These are phyloP conservation scores for Phyllachora maydis DNA, from an alignment of 2,329 filamentous ascomycete genomes.

Conservation along the genomic window DNA sequence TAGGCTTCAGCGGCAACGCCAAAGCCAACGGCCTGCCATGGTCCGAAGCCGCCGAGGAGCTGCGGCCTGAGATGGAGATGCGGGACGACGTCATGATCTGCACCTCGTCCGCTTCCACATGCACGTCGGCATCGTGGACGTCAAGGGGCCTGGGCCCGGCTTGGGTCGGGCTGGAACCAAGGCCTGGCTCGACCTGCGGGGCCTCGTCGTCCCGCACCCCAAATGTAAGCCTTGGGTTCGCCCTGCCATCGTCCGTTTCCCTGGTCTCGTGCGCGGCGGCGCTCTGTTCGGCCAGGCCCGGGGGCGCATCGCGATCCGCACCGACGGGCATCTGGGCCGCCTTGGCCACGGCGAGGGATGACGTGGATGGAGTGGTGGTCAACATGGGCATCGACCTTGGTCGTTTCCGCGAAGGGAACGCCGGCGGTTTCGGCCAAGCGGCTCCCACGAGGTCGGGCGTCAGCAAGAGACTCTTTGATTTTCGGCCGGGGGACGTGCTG, in stretches of 20 bases:
- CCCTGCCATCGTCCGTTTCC: too few species aligned
- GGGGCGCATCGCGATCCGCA: too few species aligned
- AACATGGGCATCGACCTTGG: slow-evolving; percentile 28
- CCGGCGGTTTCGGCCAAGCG: slow-evolving; percentile 12
- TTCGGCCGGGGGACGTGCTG: slow-evolving; percentile 21
- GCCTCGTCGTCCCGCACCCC: too few species aligned
- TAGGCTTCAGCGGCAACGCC: slow-evolving; percentile 14
- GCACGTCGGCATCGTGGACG: slow-evolving; percentile 17
- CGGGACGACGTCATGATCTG: slow-evolving; percentile 35
- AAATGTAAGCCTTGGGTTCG: too few species aligned
- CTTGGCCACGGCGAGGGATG: background rate
- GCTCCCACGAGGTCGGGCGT: slow-evolving; percentile 8
- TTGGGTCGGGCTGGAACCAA: too few species aligned
- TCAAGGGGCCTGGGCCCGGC: too few species aligned
- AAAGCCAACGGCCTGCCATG: slow-evolving; percentile 17
- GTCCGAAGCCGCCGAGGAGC: slow-evolving; percentile 25
- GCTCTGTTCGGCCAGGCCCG: too few species aligned
- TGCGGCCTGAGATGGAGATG: slow-evolving; percentile 29
- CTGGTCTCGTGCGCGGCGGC: too few species aligned
- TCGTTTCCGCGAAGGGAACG: slow-evolving; percentile 18
- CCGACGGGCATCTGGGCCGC: too few species aligned
- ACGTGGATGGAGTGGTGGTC: slow-evolving; percentile 2
- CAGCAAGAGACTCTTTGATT: slow-evolving; percentile 24
- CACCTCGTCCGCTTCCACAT: slow-evolving; percentile 21
- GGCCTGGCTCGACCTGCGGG: too few species aligned